Conservation (phyloP, 495 filamentous ascomycete genomes). For the Aspergillus coremiiformis region DNA sequence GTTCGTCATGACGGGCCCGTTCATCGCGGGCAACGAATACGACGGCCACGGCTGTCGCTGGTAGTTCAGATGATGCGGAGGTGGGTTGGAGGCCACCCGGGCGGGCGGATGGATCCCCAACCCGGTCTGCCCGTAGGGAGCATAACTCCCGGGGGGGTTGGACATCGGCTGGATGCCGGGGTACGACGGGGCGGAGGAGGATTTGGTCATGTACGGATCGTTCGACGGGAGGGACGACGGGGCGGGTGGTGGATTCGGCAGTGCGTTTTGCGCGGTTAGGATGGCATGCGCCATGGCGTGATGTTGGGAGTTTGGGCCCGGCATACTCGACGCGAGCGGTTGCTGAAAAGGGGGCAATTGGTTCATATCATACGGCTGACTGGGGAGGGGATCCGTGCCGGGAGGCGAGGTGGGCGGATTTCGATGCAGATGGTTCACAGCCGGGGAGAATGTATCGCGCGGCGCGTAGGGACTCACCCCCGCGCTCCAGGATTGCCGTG, state of each 20-base stretch:
- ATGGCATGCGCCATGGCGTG: conserved; percentile 31
- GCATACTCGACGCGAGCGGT: conserved; percentile 40
- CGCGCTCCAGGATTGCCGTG: conserved; percentile 39
- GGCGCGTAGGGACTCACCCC: conserved; percentile 33
- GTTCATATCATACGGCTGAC: conserved; percentile 54
- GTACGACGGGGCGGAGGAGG: conserved; percentile 51
- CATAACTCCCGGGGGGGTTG: conserved; percentile 54
- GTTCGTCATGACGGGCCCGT: conserved; percentile 70
- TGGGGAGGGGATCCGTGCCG: conserved; percentile 37
- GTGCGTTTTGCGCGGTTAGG: conserved; percentile 32
- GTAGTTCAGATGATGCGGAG: conserved; percentile 42
- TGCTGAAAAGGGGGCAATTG: conserved; percentile 51
- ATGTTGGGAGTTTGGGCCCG: conserved; percentile 19
- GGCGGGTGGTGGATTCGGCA: conserved; percentile 49
- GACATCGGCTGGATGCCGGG: conserved; percentile 52
- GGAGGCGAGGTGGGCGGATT: conserved; percentile 45
- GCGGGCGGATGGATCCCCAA: conserved; percentile 47
- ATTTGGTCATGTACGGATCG: conserved; percentile 55
- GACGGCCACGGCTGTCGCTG: conserved; percentile 46
- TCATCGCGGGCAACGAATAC: conserved; percentile 53
- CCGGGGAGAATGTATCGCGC: conserved; percentile 51
- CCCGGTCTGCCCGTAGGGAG: conserved; percentile 51
- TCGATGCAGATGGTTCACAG: conserved; percentile 38
- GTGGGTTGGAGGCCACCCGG: conserved; percentile 49
- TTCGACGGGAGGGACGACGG: conserved; percentile 53